phyloP scores from a whole-genome alignment of 1,284 basidiomycete species.

The Meira miltonrushii region DNA sequence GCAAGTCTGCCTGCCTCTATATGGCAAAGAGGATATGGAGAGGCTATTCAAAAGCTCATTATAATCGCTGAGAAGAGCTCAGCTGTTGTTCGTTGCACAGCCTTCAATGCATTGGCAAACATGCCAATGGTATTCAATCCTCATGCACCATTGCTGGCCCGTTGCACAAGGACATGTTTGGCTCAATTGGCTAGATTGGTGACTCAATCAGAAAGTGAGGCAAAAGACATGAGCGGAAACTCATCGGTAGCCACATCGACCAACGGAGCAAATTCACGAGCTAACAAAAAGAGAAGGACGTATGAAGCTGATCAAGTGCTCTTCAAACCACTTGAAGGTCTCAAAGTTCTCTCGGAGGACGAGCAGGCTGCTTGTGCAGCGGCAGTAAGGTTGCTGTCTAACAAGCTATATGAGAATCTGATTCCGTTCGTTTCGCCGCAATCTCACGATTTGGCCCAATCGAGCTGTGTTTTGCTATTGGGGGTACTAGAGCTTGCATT shows the following conservation, averaged over 20 bases:
- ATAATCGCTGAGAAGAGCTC: background rate
- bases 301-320: slow-evolving; percentile 7
- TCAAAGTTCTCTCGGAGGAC: background rate
- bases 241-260: background rate
- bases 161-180: slow-evolving; percentile 1
- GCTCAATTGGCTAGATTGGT: slow-evolving; percentile 5
- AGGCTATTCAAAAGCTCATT: background rate
- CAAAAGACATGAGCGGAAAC: background rate
- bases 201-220: background rate
- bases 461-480: background rate
- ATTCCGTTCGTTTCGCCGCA: background rate
- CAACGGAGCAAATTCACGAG: background rate
- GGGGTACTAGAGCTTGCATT: background rate
- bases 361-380: slow-evolving; percentile 1
- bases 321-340: background rate
- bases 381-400: background rate
- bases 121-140: background rate
- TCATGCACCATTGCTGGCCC: background rate
- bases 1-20: background rate
- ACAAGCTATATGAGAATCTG: background rate
- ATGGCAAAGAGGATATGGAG: background rate
- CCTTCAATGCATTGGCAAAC: background rate
- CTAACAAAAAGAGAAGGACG: background rate
- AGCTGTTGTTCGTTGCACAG: slow-evolving; percentile 1
- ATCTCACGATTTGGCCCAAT: slow-evolving; percentile 5